These are phyloP conservation scores for Mucor plumbeus DNA, from an alignment of 371 early-diverging fungal genomes.

Conservation along the genomic window DNA sequence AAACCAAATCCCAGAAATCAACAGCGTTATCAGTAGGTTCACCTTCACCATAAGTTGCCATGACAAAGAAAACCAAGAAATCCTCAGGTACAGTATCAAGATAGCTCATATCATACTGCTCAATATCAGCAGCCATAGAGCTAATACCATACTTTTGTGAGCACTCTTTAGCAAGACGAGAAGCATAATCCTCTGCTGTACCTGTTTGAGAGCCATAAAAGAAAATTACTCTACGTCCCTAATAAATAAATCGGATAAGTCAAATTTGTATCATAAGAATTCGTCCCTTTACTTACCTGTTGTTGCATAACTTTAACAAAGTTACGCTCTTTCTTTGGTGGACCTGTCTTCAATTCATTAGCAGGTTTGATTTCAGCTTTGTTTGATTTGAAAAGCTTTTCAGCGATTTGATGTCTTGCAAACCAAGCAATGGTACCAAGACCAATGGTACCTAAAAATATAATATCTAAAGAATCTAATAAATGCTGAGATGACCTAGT, in stretches of 20 bases:
- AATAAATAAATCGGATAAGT: not conserved
- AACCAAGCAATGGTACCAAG: conserved; percentile 44
- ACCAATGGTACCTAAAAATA: conserved; percentile 39
- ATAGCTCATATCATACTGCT: conserved; percentile 84
- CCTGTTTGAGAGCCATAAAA: conserved; percentile 98
- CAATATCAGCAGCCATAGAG: conserved; percentile 83
- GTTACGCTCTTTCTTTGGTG: conserved; percentile 50
- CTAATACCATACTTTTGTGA: conserved; percentile 75
- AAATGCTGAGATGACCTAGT: conserved; percentile 6
- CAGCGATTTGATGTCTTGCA: conserved; percentile 27
- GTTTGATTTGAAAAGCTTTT: not conserved
- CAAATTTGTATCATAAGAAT: not conserved
- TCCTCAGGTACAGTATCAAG: conserved; percentile 70
- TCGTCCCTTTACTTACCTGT: conserved; percentile 31
- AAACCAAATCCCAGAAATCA: conserved; percentile 83
- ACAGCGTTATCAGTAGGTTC: conserved; percentile 94
- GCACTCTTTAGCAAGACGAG: conserved; percentile 85
- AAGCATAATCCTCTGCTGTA: conserved; percentile 95
- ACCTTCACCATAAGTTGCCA: conserved; percentile 93
- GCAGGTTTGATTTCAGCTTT: not conserved
- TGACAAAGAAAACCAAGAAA: conserved; percentile 75
- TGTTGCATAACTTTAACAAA: conserved; percentile 62
- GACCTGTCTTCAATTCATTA: not conserved
- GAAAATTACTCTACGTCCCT: conserved; percentile 74
- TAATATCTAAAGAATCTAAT: conserved; percentile 37